Evolutionary conservation across 345 rosid genomes (phyloP).

Genomic region (Populus tremula): DNA sequence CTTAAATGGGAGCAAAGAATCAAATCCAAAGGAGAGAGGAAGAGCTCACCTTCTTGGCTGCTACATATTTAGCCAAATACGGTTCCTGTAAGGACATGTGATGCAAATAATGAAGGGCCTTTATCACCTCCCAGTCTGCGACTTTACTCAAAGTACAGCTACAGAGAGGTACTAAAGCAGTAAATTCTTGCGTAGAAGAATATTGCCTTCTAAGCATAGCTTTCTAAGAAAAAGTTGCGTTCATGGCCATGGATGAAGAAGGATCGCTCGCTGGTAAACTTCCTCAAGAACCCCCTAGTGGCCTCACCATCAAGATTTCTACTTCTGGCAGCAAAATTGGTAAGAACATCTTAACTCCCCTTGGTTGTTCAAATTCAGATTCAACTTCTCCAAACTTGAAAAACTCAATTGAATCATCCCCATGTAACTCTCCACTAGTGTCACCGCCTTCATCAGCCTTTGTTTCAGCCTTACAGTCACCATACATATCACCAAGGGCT

Average conservation of each 20-base stretch:
- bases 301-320: conserved; percentile 61
- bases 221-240: conserved; percentile 1
- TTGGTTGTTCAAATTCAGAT: conserved; percentile 29
- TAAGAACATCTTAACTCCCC: conserved; percentile 20
- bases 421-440: conserved; percentile 69
- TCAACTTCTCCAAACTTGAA: conserved; percentile 44
- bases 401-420: conserved; percentile 45
- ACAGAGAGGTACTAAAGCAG: background rate
- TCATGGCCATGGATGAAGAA: conserved; percentile 34
- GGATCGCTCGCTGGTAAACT: conserved; percentile 9
- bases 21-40: conserved; percentile 21
- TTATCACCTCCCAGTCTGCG: conserved; percentile 9
- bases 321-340: conserved; percentile 41
- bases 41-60: conserved; percentile 12
- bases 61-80: conserved; percentile 5
- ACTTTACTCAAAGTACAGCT: conserved; percentile 4
- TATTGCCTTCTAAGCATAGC: background rate
- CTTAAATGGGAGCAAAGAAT: conserved; percentile 29
- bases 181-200: background rate
- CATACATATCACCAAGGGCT: conserved; percentile 90
- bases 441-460: conserved; percentile 95
- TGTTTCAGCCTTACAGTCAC: conserved; percentile 90
- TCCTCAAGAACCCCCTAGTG: conserved; percentile 35
- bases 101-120: conserved; percentile 4
- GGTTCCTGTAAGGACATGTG: conserved; percentile 8